phyloP scores from a whole-genome alignment of 108 stramenopile species.

The Pinguiococcus pyrenoidosus region DNA sequence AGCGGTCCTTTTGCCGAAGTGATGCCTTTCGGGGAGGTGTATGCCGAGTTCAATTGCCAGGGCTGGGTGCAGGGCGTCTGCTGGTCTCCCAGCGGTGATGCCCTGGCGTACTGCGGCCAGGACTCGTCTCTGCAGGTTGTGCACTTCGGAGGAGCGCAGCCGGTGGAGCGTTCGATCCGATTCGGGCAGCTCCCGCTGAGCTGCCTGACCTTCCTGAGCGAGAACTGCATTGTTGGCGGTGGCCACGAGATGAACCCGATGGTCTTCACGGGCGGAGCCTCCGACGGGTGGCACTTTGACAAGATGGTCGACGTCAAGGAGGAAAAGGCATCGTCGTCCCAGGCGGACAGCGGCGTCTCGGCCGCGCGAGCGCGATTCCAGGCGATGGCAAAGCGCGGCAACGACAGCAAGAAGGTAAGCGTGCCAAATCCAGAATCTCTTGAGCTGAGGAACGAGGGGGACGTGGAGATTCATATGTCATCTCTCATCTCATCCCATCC shows the following conservation, averaged over 20 bases:
- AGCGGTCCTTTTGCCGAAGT: conserved; percentile 7
- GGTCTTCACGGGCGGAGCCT: conserved; percentile 16
- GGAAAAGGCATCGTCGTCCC: neutral
- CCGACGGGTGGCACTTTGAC: conserved; percentile 12
- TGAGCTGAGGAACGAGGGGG: no score
- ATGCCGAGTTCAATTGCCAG: conserved; percentile 18
- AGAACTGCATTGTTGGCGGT: conserved; percentile 27
- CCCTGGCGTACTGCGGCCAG: conserved; percentile 29
- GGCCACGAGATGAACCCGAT: conserved; percentile 46
- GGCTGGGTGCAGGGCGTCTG: conserved; percentile 40
- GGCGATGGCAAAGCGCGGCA: conserved; percentile 12
- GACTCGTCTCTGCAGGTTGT: conserved; percentile 30
- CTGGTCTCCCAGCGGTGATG: conserved; percentile 31
- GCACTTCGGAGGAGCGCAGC: conserved; percentile 4
- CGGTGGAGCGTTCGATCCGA: conserved; percentile 21
- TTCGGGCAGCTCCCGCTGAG: conserved; percentile 21
- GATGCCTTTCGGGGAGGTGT: conserved; percentile 30
- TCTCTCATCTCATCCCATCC: no score
- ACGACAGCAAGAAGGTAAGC: no score
- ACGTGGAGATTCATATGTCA: no score
- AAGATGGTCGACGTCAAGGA: conserved; percentile 15
- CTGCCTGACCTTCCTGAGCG: conserved; percentile 23
- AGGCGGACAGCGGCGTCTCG: conserved; percentile 14
- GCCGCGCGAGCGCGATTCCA: conserved; percentile 24
- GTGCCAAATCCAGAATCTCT: no score